Evolutionary conservation across 176 grass and related monocot genomes (phyloP), one percentile per base, ranked within the genome.

Genomic region (Cymbopogon citratus): DNA sequence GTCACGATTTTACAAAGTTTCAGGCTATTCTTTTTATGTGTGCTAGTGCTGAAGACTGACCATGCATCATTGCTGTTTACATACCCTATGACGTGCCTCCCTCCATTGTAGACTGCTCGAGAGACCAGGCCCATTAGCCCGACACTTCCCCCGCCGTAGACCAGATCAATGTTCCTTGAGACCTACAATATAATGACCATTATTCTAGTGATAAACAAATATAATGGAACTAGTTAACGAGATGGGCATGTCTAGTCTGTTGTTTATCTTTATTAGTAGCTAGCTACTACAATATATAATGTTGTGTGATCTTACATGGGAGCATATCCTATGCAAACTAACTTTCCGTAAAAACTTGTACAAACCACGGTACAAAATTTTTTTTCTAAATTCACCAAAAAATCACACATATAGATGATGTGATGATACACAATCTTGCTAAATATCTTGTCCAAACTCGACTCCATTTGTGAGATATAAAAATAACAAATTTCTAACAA

Each of bases 21-120:
- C 9, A 6, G 8, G 31, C n/a, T 79, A 80, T 88, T 84, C 81
- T 88, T 88, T 88, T 71, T 56, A 85, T 76, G 71, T 49, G n/a
- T 44, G 28, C 49, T 45, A 80, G 21, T 63, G 63, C 71, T 71
- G 43, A 81, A 89, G 87, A 80, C 52, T 84, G 61, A 59, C 15
- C 14, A 46, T 45, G 43, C 66, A 85, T 81, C 18, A 85, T 89
- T 69, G 40, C 16, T 84, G 73, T 90, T 88, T 80, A 91, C 89
- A 81, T 87, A 91, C 89, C 89, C 89, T 71, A 87, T 84, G 81
- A 91, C 89, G 83, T 84, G 89, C 71, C 89, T 91, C 16, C 89
- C 89, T 59, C 89, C 89, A 70, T 68, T 84, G 85, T 91, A 81
- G 71, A 91, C 89, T 10, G 89, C 85, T 84, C 70, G 89, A 84